Evolutionary conservation across 345 rosid species (phyloP).

Genomic region (Syzygium grande): DNA sequence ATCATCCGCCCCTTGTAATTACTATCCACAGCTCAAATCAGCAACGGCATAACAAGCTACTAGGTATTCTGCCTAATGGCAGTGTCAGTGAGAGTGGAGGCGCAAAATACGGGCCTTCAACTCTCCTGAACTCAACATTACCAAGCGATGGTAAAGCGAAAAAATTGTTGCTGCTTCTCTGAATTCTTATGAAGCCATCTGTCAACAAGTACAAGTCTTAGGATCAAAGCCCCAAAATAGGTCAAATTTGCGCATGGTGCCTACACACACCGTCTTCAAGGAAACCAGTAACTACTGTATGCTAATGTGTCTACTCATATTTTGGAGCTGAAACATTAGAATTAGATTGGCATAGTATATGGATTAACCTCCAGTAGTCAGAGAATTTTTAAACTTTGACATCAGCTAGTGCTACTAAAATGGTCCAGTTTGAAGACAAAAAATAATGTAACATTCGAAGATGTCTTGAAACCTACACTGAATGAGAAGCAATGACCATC

Average conservation of each 20-base stretch:
- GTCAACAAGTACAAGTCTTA: not conserved
- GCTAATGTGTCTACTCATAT: not conserved
- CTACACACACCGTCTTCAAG: not conserved
- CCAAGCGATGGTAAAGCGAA: not conserved
- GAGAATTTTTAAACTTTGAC: not conserved
- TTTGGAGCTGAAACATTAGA: not conserved
- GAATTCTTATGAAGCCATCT: not conserved
- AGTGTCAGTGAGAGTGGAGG: not conserved
- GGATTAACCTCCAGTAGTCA: not conserved
- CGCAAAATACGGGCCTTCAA: not conserved
- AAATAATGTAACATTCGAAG: not conserved
- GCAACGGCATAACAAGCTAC: not conserved
- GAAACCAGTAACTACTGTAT: not conserved
- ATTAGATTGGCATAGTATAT: not conserved
- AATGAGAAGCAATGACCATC: not conserved
- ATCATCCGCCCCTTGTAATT: not conserved
- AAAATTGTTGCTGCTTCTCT: not conserved
- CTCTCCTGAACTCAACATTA: not conserved
- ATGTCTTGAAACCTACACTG: not conserved
- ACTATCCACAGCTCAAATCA: not conserved
- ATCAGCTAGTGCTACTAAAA: not conserved
- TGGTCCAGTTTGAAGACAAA: not conserved
- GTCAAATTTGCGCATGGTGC: not conserved
- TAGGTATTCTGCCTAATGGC: not conserved
- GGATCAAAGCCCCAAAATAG: not conserved